These are phyloP conservation scores for Beauveria sp. DNA, from an alignment of 2,329 filamentous ascomycete species.

Conservation along the genomic window DNA sequence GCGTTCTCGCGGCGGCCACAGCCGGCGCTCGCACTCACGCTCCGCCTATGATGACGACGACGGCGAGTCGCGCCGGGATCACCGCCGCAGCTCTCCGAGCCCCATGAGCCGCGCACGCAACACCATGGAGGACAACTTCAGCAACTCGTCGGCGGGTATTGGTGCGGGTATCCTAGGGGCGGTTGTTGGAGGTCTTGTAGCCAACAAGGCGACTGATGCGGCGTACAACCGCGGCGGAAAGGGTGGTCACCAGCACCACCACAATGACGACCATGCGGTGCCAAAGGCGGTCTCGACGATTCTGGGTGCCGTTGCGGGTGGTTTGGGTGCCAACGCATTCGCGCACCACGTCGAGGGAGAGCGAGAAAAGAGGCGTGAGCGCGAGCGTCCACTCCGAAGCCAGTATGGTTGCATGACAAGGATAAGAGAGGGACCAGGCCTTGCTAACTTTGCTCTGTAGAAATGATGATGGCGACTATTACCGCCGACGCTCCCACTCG, in stretches of 20 bases:
- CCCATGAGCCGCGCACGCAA: constrained; percentile 34
- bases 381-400: constrained; percentile 18
- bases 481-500: neutral
- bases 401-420: neutral
- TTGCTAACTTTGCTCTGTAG: neutral
- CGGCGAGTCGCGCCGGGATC: constrained; percentile 4
- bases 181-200: constrained; percentile 46
- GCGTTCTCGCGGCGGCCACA: neutral
- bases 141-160: constrained; percentile 39
- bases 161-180: constrained; percentile 46
- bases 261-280: constrained; percentile 22
- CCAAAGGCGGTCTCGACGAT: constrained; percentile 38
- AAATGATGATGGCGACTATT: constrained; percentile 4
- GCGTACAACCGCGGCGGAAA: constrained; percentile 22
- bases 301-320: constrained; percentile 47
- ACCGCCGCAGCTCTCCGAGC: constrained; percentile 14
- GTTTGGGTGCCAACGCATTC: constrained; percentile 45
- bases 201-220: constrained; percentile 38
- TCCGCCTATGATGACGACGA: constrained; percentile 11
- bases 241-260: constrained; percentile 19
- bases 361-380: constrained; percentile 25
- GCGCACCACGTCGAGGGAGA: constrained; percentile 35
- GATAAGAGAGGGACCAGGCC: neutral
- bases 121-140: constrained; percentile 39
- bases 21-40: constrained; percentile 17